Base-by-base conservation (phyloP, 805 yeast species). In the Zygoascus bituminiphila region DNA sequence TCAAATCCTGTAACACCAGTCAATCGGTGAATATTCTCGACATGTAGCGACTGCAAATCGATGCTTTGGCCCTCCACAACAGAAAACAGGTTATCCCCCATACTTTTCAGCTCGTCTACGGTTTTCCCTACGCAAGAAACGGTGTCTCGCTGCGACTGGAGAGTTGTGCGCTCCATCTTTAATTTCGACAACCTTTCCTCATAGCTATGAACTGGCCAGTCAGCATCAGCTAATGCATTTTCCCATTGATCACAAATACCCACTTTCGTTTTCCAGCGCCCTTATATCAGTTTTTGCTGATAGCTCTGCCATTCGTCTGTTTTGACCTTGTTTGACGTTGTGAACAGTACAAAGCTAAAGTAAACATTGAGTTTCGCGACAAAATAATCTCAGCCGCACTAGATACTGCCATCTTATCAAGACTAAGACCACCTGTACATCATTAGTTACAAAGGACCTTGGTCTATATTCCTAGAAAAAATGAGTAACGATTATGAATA, bases 1-100 rank as follows among this genome's bases (percentile, higher is more conserved):
- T 26, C 33, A 42, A 54, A 56, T 23, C 48, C 55, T 7, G 59
- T 56, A n/a, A 50, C 37, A 9, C 59, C 59, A 7, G 55, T 50
- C 20, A 56, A 48, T 41, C 59, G 39, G 38, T 48, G 42, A 17
- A 56, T 14, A 33, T 55, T 56, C 35, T 48, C 54, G 23, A 25
- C 17, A 24, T 45, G 48, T 26, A 52, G 39, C 26, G 41, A 14
- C 15, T 39, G 42, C 6, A 40, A 26, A 36, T 38, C 40, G 23
- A 39, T 19, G 3, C 15, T 22, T 6, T 21, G n/a, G 29, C 15
- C 21, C 15, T 33, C 45, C 4, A 31, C 31, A 9, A 44, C 19
- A 10, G 33, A 25, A 10, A 44, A 15, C 6, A 44, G n/a, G 25
- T 19, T 43, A 15, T 25, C 23, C 19, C 22, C 33, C 23, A 25